Percentiles rank a stretch among this genome's conserved stretches.
phyloP scores from a whole-genome alignment of 2,329 filamentous ascomycete species.

The Mollisia scopiformis region DNA sequence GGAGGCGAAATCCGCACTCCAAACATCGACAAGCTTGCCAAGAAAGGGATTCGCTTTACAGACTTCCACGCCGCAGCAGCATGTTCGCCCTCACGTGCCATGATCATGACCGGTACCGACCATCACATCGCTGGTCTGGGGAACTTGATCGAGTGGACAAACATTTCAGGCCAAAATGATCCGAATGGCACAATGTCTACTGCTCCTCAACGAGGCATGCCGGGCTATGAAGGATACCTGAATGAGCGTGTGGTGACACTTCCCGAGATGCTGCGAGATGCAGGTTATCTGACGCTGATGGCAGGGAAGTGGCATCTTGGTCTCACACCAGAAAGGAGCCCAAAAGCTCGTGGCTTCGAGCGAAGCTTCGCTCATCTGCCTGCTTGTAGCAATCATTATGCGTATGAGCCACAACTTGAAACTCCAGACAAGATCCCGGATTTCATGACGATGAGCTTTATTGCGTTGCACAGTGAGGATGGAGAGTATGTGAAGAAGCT shows the following conservation, averaged over 20 bases:
- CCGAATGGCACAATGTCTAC: constrained; percentile 37
- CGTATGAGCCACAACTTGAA: constrained; percentile 34
- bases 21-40: constrained; percentile 54
- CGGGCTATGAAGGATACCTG: constrained; percentile 58
- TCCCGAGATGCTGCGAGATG: constrained; percentile 49
- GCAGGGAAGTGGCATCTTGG: constrained; percentile 6
- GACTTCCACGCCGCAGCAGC: constrained; percentile 62
- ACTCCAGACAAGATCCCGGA: constrained; percentile 38
- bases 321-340: neutral
- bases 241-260: constrained; percentile 55
- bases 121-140: constrained; percentile 51
- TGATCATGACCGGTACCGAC: constrained; percentile 62
- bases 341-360: constrained; percentile 57
- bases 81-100: constrained; percentile 61
- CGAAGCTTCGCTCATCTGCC: constrained; percentile 40
- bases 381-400: constrained; percentile 47
- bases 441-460: constrained; percentile 43
- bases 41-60: constrained; percentile 56
- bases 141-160: constrained; percentile 48
- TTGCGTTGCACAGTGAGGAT: constrained; percentile 33
- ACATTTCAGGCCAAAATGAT: constrained; percentile 24
- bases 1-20: constrained; percentile 62
- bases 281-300: constrained; percentile 1
- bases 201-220: constrained; percentile 42
- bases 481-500: constrained; percentile 28